These are phyloP conservation scores for Epichloe uncinata DNA, from an alignment of 2,329 filamentous ascomycete genomes.

Conservation along the genomic window DNA sequence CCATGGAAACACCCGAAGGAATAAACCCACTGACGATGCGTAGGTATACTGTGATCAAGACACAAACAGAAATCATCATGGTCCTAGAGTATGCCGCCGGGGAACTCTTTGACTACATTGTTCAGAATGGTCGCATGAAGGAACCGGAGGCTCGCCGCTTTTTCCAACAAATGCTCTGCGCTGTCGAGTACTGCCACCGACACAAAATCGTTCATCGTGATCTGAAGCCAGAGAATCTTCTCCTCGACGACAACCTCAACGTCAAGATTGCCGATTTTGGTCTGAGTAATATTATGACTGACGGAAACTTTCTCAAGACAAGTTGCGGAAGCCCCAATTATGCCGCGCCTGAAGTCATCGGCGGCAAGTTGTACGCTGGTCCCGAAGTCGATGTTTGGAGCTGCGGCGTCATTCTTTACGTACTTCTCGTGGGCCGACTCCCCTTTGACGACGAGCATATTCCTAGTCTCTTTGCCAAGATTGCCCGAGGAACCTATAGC, in stretches of 20 bases:
- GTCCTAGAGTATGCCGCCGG: slow-evolving; percentile 94
- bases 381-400: slow-evolving; percentile 99
- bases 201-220: slow-evolving; percentile 99
- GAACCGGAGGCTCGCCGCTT: slow-evolving; percentile 91
- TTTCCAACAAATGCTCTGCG: slow-evolving; percentile 98
- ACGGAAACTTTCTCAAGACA: slow-evolving; percentile 97
- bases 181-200: slow-evolving; percentile 95
- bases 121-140: slow-evolving; percentile 81
- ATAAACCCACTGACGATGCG: background rate
- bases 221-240: slow-evolving; percentile 89
- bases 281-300: slow-evolving; percentile 98
- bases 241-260: slow-evolving; percentile 89
- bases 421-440: slow-evolving; percentile 71
- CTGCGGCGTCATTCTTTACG: slow-evolving; percentile 81
- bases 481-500: slow-evolving; percentile 84
- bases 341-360: slow-evolving; percentile 93
- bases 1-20: background rate
- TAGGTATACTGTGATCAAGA: slow-evolving; percentile 94
- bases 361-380: slow-evolving; percentile 91
- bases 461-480: slow-evolving; percentile 93
- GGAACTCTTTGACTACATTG: slow-evolving; percentile 96
- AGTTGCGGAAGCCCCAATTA: slow-evolving; percentile 98
- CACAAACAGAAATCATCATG: slow-evolving; percentile 92
- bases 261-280: slow-evolving; percentile 99
- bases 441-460: slow-evolving; percentile 99